A percentile compares a stretch with the other conserved stretches of the same genome.
Conservation (phyloP, 352 stramenopile species). For the Phytophthora ohioensis region DNA sequence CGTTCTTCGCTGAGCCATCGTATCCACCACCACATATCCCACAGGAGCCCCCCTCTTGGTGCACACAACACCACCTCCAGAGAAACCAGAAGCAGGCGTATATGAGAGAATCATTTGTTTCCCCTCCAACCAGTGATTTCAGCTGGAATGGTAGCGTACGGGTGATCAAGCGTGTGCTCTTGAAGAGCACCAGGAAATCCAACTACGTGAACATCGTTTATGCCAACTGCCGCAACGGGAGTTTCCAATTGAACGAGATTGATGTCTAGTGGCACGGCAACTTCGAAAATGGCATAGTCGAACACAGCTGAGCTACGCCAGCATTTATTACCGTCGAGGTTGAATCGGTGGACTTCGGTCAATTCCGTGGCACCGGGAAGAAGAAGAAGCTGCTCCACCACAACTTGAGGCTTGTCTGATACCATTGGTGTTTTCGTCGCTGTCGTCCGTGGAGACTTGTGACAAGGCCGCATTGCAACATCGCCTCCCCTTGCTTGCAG, state of each 20-base stretch:
- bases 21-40: background rate
- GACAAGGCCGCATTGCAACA: background rate
- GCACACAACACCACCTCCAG: too few relatives aligned
- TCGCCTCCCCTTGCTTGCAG: background rate
- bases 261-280: background rate
- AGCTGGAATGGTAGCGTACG: background rate
- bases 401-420: constrained; percentile 1
- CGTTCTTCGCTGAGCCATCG: background rate
- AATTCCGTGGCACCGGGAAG: background rate
- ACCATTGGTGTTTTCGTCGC: background rate
- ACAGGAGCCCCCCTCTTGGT: background rate
- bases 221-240: background rate
- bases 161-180: background rate
- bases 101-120: background rate
- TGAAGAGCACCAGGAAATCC: background rate
- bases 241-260: background rate
- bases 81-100: background rate
- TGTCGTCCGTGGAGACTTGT: background rate
- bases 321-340: background rate
- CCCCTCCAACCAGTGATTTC: background rate
- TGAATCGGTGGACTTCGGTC: background rate
- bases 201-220: background rate
- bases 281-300: background rate
- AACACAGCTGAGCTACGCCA: background rate
- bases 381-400: background rate